Base-by-base conservation (phyloP, 2,329 filamentous ascomycete species). In the Diplodia seriata region DNA sequence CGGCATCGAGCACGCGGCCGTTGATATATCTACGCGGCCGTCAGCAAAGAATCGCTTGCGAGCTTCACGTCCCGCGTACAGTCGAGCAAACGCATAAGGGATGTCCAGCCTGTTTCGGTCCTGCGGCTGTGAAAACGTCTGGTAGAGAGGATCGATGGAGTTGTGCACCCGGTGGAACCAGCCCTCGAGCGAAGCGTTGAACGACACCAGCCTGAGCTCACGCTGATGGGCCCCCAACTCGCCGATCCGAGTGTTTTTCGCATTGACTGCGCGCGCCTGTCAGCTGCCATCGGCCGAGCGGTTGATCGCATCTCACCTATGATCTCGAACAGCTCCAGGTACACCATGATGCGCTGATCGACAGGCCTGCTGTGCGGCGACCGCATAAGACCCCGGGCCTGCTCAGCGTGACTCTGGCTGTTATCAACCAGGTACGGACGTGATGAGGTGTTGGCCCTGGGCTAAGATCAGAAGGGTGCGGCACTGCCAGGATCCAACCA, bases 161-260 rank as follows among this genome's bases (percentile, higher is more conserved):
- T 61, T 50, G 18, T 61, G 40, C 11, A 61, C 57, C 23, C 57
- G 57, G 26, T 61, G 40, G 18, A 61, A 61, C 57, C 57, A 61
- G 26, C 26, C 20, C 9, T 61, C 57, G 3, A 61, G 40, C 0
- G 40, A 1, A 6, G 9, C 26, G 40, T 61, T 61, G 23, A 61
- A 26, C 14, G 57, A n/a, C 15, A 31, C 18, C 40, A 49, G 26
- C 8, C 20, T 26, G 0, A 38, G 26, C 40, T 61, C 26, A 9
- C 50, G 57, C 18, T 29, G 38, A 4, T 7, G 14, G 4, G 9
- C 18, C 11, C 40, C 20, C 6, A 61, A 23, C 8, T 61, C 26
- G 26, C 9, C 15, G 57, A 61, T 8, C 5, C 18, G 3, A 3
- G 18, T 11, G 31, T 50, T 61, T 7, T 43, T 43, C 20, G 18